Conservation (phyloP, 2,329 filamentous ascomycete species). For the Dactylonectria macrodidyma region DNA sequence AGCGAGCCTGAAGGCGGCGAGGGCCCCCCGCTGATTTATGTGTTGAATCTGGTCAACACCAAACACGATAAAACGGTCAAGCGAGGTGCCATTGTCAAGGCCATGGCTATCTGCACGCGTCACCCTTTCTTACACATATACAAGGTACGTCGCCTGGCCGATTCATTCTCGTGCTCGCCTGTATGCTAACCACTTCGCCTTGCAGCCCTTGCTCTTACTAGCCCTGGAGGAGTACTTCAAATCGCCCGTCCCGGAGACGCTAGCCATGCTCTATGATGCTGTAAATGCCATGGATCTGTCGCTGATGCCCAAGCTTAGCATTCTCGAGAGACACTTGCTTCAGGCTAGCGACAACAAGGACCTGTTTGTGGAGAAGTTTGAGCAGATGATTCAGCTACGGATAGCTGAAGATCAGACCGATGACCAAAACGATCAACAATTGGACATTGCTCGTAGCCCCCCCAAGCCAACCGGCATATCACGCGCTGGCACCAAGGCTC, state of each 20-base stretch:
- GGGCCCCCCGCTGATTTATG: conserved; percentile 94
- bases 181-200: conserved; percentile 33
- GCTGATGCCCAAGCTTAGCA: conserved; percentile 87
- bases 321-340: conserved; percentile 87
- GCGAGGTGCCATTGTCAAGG: conserved; percentile 94
- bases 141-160: conserved; percentile 73
- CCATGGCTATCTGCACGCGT: conserved; percentile 98
- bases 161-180: conserved; percentile 3
- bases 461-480: conserved; percentile 66
- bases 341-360: conserved; percentile 95
- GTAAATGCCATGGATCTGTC: conserved; percentile 98
- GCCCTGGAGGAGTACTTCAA: conserved; percentile 98
- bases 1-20: conserved; percentile 80
- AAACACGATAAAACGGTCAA: conserved; percentile 96
- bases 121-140: conserved; percentile 99
- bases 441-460: conserved; percentile 64
- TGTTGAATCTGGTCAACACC: conserved; percentile 97
- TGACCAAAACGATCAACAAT: conserved; percentile 53
- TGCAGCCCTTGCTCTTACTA: conserved; percentile 85
- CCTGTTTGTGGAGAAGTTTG: conserved; percentile 97
- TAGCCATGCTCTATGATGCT: conserved; percentile 89
- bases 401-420: conserved; percentile 75
- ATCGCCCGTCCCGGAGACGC: conserved; percentile 87
- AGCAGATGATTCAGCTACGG: conserved; percentile 90
- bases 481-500: conserved; percentile 74